These are phyloP conservation scores for Hypholoma sublateritium DNA, from an alignment of 768 basidiomycete genomes.

Conservation along the genomic window DNA sequence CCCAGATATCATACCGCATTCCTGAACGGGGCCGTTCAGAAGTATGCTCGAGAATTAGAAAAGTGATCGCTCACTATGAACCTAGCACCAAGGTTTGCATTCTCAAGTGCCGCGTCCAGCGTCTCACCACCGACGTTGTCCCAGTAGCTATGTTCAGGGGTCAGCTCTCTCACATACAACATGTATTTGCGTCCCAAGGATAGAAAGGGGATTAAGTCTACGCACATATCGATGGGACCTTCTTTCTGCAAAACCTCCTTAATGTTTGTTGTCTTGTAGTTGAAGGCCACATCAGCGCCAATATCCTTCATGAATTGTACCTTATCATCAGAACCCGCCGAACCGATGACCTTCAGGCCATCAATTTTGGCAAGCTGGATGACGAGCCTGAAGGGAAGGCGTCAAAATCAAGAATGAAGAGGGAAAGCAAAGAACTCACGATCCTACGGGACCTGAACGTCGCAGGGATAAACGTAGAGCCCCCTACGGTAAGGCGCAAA, in stretches of 20 bases:
- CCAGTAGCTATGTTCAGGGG: slow-evolving; percentile 35
- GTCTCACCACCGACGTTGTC: slow-evolving; percentile 64
- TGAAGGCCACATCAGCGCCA: slow-evolving; percentile 69
- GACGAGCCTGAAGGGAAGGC: slow-evolving; percentile 33
- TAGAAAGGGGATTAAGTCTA: slow-evolving; percentile 7
- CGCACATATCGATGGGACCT: slow-evolving; percentile 46
- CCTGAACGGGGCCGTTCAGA: slow-evolving; percentile 19
- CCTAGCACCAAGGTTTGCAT: slow-evolving; percentile 41
- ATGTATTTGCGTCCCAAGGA: too few species aligned
- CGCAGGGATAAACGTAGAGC: neutral
- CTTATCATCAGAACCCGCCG: slow-evolving; percentile 71
- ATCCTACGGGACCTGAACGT: neutral
- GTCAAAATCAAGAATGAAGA: neutral
- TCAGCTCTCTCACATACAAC: too few species aligned
- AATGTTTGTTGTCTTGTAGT: slow-evolving; percentile 63
- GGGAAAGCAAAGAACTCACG: neutral
- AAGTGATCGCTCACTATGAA: slow-evolving; percentile 44
- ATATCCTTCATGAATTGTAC: slow-evolving; percentile 55
- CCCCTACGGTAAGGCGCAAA: neutral
- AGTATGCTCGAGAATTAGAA: neutral
- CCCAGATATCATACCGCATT: slow-evolving; percentile 41
- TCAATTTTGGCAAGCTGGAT: slow-evolving; percentile 51
- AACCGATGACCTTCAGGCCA: slow-evolving; percentile 65
- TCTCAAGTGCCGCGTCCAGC: slow-evolving; percentile 53
- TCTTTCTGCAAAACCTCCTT: slow-evolving; percentile 51